Conservation (phyloP, 148 eudicot species). For the Rhododendron williamsianum region DNA sequence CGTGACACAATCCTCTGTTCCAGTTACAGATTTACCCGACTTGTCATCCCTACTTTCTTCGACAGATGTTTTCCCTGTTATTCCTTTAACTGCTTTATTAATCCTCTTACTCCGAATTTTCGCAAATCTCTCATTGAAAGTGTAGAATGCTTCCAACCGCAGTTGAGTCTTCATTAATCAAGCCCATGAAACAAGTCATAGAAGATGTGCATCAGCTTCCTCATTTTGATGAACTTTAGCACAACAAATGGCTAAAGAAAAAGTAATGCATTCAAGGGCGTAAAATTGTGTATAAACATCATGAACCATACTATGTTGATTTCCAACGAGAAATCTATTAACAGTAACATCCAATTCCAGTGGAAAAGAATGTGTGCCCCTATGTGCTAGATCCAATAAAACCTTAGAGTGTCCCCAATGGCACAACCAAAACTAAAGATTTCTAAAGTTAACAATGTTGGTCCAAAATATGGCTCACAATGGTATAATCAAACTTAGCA, state of each 20-base stretch:
- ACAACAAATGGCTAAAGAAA: not conserved
- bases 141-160: slow-evolving; percentile 93
- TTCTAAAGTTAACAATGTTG: too few species aligned
- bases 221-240: not conserved
- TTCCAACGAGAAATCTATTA: not conserved
- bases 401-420: not conserved
- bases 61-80: slow-evolving; percentile 42
- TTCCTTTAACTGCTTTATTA: slow-evolving; percentile 72
- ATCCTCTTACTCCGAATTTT: slow-evolving; percentile 95
- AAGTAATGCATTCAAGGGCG: not conserved
- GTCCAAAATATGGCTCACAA: too few species aligned
- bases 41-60: slow-evolving; percentile 12
- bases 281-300: not conserved
- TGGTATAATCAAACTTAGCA: too few species aligned
- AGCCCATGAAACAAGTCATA: slow-evolving; percentile 12
- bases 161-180: slow-evolving; percentile 69
- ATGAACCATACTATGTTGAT: not conserved
- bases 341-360: not conserved
- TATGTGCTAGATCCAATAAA: not conserved
- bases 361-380: not conserved
- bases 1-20: slow-evolving; percentile 12
- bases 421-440: too few species aligned
- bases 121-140: slow-evolving; percentile 94
- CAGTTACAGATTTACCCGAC: slow-evolving; percentile 13
- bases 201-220: slow-evolving; percentile 11